phyloP scores from a whole-genome alignment of 1,139 yeast species.

The Blastobotrys petasosporus region DNA sequence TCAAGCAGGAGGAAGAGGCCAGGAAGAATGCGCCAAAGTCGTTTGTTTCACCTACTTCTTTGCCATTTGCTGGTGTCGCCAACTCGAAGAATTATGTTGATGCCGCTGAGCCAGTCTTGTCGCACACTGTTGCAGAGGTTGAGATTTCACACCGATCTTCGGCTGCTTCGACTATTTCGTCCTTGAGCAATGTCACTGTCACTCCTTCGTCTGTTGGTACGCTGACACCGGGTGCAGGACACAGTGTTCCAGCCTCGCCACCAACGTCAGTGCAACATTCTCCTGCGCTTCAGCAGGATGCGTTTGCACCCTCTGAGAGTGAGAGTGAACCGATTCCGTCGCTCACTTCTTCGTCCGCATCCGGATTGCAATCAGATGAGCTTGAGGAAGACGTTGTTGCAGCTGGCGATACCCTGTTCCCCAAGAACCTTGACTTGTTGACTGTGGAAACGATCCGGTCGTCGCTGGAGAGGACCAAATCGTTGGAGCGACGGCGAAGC shows the following conservation, averaged over 20 bases:
- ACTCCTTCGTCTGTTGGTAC: background rate
- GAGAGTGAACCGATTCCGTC: conserved; percentile 19
- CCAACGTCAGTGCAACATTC: conserved; percentile 2
- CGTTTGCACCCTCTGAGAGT: conserved; percentile 2
- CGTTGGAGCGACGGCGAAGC: conserved; percentile 33
- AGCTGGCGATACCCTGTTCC: conserved; percentile 35
- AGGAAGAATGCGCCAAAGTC: no score
- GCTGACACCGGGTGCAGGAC: background rate
- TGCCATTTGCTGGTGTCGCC: background rate
- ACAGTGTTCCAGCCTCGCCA: conserved; percentile 11
- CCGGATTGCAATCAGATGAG: conserved; percentile 8
- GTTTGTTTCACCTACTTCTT: background rate
- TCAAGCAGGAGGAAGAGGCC: no score
- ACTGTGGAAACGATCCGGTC: conserved; percentile 34
- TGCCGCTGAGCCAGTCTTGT: conserved; percentile 18
- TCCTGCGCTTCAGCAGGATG: no score
- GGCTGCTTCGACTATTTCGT: background rate
- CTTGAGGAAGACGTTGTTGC: conserved; percentile 24
- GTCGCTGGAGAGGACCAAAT: conserved; percentile 34
- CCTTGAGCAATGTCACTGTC: conserved; percentile 2
- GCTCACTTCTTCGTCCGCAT: conserved; percentile 20
- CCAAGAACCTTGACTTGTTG: conserved; percentile 31
- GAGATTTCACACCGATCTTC: conserved; percentile 14
- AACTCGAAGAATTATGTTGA: background rate
- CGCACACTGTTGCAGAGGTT: conserved; percentile 27